Base-by-base conservation (phyloP, 2,329 filamentous ascomycete species). In the Ophiostoma perfectum region DNA sequence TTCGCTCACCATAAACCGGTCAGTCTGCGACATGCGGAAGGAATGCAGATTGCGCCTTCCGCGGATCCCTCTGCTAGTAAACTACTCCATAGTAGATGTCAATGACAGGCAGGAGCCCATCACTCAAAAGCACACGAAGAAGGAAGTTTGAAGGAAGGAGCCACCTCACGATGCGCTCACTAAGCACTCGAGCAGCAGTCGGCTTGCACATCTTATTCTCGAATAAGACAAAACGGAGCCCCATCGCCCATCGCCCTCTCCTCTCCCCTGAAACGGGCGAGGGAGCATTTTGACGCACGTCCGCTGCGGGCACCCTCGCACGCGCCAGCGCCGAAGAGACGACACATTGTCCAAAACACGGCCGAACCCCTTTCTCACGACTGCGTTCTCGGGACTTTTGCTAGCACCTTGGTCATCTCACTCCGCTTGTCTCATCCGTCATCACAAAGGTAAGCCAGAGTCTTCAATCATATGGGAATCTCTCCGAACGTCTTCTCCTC, bases 21-120 rank as follows among this genome's bases (percentile, higher is more conserved):
- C 27, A 27, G 49, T 55, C 49, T 55, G 18, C 7, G 8, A 27
- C 9, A 55, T 55, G 39, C 42, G 67, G 52, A 44, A 52, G 67
- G 67, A 66, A 66, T 68, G 67, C 64, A 62, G 64, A 63, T 68
- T 42, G 52, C 67, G 39, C 18, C 16, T 44, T 65, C 52, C 44
- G 39, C 63, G 65, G 27, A 68, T 63, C 36, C 27, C 38, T 58
- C 44, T 49, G 42, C 8, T 42, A 47, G n/a, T 18, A 36, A 67
- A 18, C 27, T 2, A 27, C 42, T 52, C n/a, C 8, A 64, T 63
- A 45, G 27, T 27, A 27, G 27, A 27, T 27, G 27, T 27, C 27
- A 27, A 27, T 27, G 27, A 27, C 27, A 27, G 27, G 27, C 27
- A 27, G 27, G 27, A 27, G 27, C 27, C 27, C 27, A 27, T 27